Percentiles rank a stretch among this genome's conserved stretches.
Evolutionary conservation across 1,284 basidiomycete genomes (phyloP).

Genomic region (Microbotryum silenes-acaulis): DNA sequence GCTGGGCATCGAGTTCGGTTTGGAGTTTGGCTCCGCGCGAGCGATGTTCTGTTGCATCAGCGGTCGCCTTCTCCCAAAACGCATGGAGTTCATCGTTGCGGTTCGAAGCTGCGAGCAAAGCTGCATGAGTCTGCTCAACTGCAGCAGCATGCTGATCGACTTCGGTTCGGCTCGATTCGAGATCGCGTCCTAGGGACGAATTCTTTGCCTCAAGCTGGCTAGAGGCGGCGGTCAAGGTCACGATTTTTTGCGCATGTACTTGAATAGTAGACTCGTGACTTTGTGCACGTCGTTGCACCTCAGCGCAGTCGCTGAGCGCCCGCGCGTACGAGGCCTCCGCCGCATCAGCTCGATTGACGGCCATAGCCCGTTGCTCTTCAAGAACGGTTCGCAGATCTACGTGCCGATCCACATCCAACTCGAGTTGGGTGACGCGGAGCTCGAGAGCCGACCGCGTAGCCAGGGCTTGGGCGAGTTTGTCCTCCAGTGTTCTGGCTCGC

Average conservation of each 20-base stretch:
- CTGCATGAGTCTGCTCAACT: constrained; percentile 73
- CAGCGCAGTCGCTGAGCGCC: constrained; percentile 59
- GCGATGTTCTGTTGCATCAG: constrained; percentile 51
- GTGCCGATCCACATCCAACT: constrained; percentile 36
- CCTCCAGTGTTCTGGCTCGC: constrained; percentile 70
- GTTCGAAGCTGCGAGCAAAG: constrained; percentile 63
- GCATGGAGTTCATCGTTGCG: constrained; percentile 75
- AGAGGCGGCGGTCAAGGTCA: constrained; percentile 64
- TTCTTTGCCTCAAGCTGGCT: constrained; percentile 76
- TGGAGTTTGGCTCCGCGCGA: constrained; percentile 48
- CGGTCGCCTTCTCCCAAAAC: constrained; percentile 60
- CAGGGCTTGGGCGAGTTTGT: constrained; percentile 63
- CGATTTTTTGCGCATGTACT: constrained; percentile 68
- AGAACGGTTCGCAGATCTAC: constrained; percentile 56
- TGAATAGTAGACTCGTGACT: constrained; percentile 61
- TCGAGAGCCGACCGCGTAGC: constrained; percentile 64
- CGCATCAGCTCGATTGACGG: constrained; percentile 68
- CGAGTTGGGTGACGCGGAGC: constrained; percentile 63
- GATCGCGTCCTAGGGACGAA: constrained; percentile 56
- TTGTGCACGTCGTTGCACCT: constrained; percentile 61
- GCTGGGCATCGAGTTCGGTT: constrained; percentile 17
- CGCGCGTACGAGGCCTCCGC: constrained; percentile 72
- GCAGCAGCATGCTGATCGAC: constrained; percentile 77
- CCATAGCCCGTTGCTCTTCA: constrained; percentile 71
- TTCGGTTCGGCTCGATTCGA: constrained; percentile 47